Evolutionary conservation across 495 filamentous ascomycete species (phyloP).

Genomic region (Astrothelium subdiscretum): DNA sequence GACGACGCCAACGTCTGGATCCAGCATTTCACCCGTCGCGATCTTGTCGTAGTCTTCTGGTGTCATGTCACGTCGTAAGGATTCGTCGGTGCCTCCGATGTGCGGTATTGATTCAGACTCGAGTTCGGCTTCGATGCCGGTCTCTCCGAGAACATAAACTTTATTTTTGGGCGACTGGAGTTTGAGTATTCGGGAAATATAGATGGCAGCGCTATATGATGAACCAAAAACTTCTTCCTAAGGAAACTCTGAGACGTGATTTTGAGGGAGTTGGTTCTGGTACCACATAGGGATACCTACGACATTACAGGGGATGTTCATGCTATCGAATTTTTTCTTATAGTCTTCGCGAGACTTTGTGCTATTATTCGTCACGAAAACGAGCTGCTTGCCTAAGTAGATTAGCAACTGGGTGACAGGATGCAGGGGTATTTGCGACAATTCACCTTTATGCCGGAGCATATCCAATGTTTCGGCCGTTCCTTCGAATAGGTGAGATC

Average conservation of each 20-base stretch:
- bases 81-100: conserved; percentile 81
- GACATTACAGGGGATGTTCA: conserved; percentile 66
- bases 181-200: conserved; percentile 84
- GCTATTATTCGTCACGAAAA: conserved; percentile 99
- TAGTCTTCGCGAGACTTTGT: conserved; percentile 92
- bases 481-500: conserved; percentile 74
- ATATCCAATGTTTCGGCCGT: conserved; percentile 73
- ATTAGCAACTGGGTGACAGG: neutral
- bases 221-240: conserved; percentile 93
- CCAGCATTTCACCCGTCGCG: conserved; percentile 63
- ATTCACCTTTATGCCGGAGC: conserved; percentile 61
- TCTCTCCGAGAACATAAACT: conserved; percentile 86
- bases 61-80: conserved; percentile 60
- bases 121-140: conserved; percentile 83
- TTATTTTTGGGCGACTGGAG: conserved; percentile 71
- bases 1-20: conserved; percentile 81
- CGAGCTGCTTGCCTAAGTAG: conserved; percentile 65
- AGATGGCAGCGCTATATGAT: conserved; percentile 87
- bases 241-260: neutral
- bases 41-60: conserved; percentile 67
- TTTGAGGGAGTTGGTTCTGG: neutral
- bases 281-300: conserved; percentile 28
- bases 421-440: neutral
- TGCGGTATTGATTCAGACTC: conserved; percentile 61
- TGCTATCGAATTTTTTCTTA: conserved; percentile 71